These are phyloP conservation scores for Daedaleopsis nitida DNA, from an alignment of 768 basidiomycete genomes.

Conservation along the genomic window DNA sequence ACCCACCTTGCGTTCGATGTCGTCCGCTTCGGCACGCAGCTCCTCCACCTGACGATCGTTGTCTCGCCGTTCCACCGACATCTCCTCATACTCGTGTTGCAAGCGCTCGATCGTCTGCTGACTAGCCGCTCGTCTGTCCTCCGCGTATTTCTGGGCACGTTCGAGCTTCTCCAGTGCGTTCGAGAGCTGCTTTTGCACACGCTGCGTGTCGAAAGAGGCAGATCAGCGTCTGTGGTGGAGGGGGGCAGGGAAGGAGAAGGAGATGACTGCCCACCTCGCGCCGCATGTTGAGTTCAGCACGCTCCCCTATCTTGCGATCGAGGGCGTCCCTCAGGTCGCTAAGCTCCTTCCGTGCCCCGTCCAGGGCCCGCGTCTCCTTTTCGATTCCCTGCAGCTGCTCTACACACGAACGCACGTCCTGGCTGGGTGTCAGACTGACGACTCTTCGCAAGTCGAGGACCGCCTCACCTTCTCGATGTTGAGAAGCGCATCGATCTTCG, in stretches of 20 bases:
- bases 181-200: conserved; percentile 74
- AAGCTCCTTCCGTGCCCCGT: conserved; percentile 66
- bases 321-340: conserved; percentile 67
- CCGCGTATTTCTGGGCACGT: conserved; percentile 74
- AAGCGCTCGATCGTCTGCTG: conserved; percentile 75
- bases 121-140: conserved; percentile 76
- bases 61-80: conserved; percentile 73
- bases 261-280: conserved; percentile 63
- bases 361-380: conserved; percentile 64
- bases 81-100: conserved; percentile 77
- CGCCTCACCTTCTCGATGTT: conserved; percentile 70
- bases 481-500: conserved; percentile 68
- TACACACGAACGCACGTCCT: conserved; percentile 73
- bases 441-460: not conserved
- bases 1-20: conserved; percentile 64
- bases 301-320: conserved; percentile 74
- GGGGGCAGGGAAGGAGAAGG: not conserved
- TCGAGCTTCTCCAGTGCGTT: conserved; percentile 86
- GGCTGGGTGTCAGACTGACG: not conserved
- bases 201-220: conserved; percentile 42
- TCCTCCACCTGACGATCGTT: conserved; percentile 82
- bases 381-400: conserved; percentile 79
- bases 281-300: conserved; percentile 64
- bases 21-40: conserved; percentile 67
- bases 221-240: not conserved